These are phyloP conservation scores for Balakata baccata DNA, from an alignment of 345 rosid species.

Conservation along the genomic window DNA sequence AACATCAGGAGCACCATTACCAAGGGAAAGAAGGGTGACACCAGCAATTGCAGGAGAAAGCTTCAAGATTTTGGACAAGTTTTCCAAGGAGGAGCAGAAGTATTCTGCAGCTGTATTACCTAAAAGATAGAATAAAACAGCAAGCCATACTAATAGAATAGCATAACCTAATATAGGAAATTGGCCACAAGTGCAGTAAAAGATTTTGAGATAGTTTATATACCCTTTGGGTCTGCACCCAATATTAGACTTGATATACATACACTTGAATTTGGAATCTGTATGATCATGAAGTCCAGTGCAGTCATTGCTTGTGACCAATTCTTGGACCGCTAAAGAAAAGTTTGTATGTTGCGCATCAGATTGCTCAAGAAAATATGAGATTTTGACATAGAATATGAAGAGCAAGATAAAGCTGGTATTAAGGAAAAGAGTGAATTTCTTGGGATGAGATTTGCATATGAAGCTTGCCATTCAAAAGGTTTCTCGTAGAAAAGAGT, in stretches of 20 bases:
- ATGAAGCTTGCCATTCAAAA: conserved; percentile 39
- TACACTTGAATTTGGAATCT: conserved; percentile 57
- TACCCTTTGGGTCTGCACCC: conserved; percentile 74
- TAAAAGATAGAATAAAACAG: conserved; percentile 65
- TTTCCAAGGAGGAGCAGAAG: conserved; percentile 76
- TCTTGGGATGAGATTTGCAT: conserved; percentile 25
- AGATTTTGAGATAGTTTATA: conserved; percentile 70
- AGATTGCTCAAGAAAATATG: conserved; percentile 23
- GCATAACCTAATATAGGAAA: conserved; percentile 45
- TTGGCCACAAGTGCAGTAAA: conserved; percentile 60
- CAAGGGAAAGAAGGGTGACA: conserved; percentile 76
- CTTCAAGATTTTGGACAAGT: conserved; percentile 61
- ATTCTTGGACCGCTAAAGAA: conserved; percentile 16
- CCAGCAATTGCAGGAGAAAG: conserved; percentile 89
- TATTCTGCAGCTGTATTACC: conserved; percentile 79
- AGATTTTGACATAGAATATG: conserved; percentile 27
- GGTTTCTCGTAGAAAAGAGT: conserved; percentile 16
- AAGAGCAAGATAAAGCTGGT: conserved; percentile 47
- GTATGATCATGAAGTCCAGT: conserved; percentile 34
- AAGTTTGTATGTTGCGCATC: neutral
- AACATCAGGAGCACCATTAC: conserved; percentile 89
- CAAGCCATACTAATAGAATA: conserved; percentile 67
- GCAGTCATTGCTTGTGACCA: conserved; percentile 29
- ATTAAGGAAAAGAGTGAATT: conserved; percentile 47
- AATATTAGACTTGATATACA: conserved; percentile 47